Base-by-base conservation (phyloP, 1,284 basidiomycete species). In the Ganoderma lucidum region DNA sequence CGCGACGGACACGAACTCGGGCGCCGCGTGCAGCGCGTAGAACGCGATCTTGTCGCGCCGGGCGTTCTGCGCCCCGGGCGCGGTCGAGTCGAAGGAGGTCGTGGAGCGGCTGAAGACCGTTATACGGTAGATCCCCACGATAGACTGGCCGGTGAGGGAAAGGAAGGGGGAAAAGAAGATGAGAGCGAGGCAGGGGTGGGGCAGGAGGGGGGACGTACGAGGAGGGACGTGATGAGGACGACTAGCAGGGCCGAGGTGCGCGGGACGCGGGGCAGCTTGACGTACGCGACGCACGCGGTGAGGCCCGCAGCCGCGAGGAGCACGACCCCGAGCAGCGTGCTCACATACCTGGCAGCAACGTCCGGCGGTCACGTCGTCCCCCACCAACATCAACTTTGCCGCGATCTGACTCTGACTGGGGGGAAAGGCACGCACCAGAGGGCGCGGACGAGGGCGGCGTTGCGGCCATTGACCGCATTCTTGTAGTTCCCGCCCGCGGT, bases 101-200 rank as follows among this genome's bases (percentile, higher is more conserved):
- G 81, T 81, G 41, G 68, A 74, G 68, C 79, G 69, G 55, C 76
- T 71, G 80, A 86, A 82, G n/a, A 84, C 78, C 6, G 73, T 69
- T 28, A 86, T 75, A n/a, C 83, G 82, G 75, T 85, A 86, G 42
- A 82, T 70, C 0, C 79, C 73, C 79, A 78, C 58, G 60, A 78
- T 71, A 59, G 71, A 64, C 75, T 78, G 39, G 39, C 8, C 17
- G 2, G 5, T 0, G 12, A 65, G 37, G 48, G 45, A 2, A 15
- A 4, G 10, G 37, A 56, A 3, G 3, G 3, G 55, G 10, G 15
- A 2, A 32, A n/a, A 62, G 3, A 12, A 55, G 8, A n/a, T 19
- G 14, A 19, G 60, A 62, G 3, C 5, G 19, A 58, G n/a, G 19
- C 42, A 39, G 45, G 3, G 4, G 45, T 23, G n/a, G 45, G 45